phyloP scores from a whole-genome alignment of 176 grass and related monocot genomes.

The Rhynchospora breviuscula region DNA sequence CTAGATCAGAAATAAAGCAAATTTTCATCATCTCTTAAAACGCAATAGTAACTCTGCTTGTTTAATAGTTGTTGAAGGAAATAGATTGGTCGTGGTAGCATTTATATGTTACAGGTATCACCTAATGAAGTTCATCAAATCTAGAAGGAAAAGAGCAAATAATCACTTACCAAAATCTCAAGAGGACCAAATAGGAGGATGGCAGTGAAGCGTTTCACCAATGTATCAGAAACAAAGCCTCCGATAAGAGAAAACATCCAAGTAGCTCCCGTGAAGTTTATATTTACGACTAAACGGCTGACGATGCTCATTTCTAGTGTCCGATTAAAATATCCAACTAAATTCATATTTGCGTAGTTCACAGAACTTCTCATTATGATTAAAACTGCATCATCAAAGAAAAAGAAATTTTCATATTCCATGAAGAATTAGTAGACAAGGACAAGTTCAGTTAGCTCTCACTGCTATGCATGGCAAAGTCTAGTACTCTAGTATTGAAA shows the following conservation, averaged over 20 bases:
- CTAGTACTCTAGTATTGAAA: no score
- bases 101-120: not conserved
- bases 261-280: conserved; percentile 14
- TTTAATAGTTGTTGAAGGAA: not conserved
- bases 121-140: no score
- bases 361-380: not conserved
- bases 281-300: not conserved
- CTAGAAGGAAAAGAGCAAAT: not conserved
- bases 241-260: conserved; percentile 26
- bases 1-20: not conserved
- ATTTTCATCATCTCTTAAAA: not conserved
- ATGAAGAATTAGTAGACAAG: not conserved
- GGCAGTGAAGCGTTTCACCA: conserved; percentile 19
- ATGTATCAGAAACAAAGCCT: conserved; percentile 31
- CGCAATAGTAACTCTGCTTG: not conserved
- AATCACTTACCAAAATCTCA: conserved; percentile 25
- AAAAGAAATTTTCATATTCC: not conserved
- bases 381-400: not conserved
- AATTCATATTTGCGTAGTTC: conserved; percentile 16
- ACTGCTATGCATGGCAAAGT: no score
- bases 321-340: conserved; percentile 22
- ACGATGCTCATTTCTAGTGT: conserved; percentile 16
- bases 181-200: conserved; percentile 25
- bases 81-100: not conserved
- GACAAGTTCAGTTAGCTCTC: not conserved